These are phyloP conservation scores for Hyphopichia fennica DNA, from an alignment of 1,139 yeast species.

Conservation along the genomic window DNA sequence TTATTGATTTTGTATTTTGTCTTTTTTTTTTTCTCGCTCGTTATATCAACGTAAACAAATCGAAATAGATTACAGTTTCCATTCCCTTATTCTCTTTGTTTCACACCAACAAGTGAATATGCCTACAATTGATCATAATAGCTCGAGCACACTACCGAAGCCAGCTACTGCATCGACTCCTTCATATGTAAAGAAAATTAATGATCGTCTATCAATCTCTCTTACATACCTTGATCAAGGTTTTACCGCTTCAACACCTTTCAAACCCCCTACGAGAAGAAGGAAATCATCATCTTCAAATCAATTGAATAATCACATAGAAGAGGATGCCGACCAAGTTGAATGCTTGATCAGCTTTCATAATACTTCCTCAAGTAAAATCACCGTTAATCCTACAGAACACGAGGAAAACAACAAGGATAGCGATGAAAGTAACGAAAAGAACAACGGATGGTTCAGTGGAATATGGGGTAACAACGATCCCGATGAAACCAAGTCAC, in stretches of 20 bases:
- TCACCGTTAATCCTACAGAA: conserved; percentile 16
- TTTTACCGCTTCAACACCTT: neutral
- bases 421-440: conserved; percentile 6
- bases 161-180: neutral
- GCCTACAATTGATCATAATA: neutral
- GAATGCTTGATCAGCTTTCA: conserved; percentile 21
- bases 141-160: neutral
- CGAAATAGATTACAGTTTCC: too few relatives aligned
- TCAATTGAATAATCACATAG: conserved; percentile 1
- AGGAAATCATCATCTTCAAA: conserved; percentile 1
- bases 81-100: too few relatives aligned
- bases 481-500: neutral
- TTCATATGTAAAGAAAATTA: conserved; percentile 13
- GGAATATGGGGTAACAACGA: conserved; percentile 10
- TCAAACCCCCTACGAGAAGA: neutral
- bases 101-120: neutral
- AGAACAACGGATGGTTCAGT: conserved; percentile 15
- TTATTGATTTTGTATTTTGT: too few relatives aligned
- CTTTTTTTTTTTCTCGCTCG: too few relatives aligned
- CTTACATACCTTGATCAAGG: conserved; percentile 10
- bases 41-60: too few relatives aligned
- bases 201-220: conserved; percentile 15
- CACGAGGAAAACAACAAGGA: neutral
- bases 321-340: conserved; percentile 6
- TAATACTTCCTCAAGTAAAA: conserved; percentile 12